Conservation (phyloP, 495 filamentous ascomycete genomes). For the Darksidea phi region DNA sequence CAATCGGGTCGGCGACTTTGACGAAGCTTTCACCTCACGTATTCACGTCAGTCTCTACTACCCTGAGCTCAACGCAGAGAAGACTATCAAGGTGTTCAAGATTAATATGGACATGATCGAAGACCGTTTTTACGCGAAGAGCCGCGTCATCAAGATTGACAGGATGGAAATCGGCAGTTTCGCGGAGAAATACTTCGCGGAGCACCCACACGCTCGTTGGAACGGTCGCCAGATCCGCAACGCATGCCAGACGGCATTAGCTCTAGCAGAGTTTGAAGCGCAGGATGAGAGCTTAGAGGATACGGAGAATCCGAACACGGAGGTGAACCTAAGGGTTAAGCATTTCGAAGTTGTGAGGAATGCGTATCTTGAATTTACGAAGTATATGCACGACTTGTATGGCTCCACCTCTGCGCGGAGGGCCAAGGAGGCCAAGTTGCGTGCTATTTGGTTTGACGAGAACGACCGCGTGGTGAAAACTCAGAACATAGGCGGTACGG, state of each 20-base stretch:
- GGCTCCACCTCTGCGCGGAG: neutral
- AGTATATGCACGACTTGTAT: neutral
- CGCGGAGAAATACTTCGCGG: neutral
- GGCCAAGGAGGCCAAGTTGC: too few species aligned
- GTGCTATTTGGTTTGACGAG: too few species aligned
- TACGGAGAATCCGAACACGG: neutral
- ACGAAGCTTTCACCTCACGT: neutral
- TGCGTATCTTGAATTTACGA: neutral
- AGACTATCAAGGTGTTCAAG: neutral
- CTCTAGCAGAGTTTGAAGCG: neutral
- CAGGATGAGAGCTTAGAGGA: neutral
- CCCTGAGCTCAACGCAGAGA: neutral
- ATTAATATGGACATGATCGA: slow-evolving; percentile 1
- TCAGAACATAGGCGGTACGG: too few species aligned
- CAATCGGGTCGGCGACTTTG: slow-evolving; percentile 1
- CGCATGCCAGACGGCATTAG: neutral
- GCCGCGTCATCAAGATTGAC: neutral
- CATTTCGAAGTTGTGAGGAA: neutral
- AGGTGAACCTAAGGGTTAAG: neutral
- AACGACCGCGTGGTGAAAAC: too few species aligned
- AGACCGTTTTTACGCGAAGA: neutral
- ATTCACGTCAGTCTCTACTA: slow-evolving; percentile 9
- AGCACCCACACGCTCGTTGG: neutral
- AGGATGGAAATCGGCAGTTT: neutral
- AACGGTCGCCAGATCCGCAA: neutral